Percentiles rank a stretch among this genome's conserved stretches.
These are phyloP conservation scores for Ephemerocybe angulata DNA, from an alignment of 768 basidiomycete species.

Conservation along the genomic window DNA sequence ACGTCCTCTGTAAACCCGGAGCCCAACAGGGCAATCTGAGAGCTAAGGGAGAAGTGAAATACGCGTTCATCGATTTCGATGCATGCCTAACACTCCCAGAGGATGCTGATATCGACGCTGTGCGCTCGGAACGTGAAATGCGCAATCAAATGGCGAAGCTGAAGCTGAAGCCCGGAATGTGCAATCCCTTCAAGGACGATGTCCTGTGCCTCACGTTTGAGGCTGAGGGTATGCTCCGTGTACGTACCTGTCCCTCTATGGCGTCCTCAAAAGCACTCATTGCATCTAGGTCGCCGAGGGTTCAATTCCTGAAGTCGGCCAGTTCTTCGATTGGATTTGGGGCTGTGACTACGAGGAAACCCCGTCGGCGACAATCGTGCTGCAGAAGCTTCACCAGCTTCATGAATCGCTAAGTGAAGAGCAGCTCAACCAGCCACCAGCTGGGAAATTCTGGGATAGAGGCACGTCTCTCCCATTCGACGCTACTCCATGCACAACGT, in stretches of 20 bases:
- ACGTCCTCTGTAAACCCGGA: neutral
- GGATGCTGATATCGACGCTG: conserved; percentile 3
- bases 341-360: neutral
- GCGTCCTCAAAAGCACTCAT: neutral
- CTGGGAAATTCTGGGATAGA: neutral
- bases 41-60: neutral
- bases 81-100: conserved; percentile 8
- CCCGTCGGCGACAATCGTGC: neutral
- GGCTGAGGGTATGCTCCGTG: conserved; percentile 8
- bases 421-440: neutral
- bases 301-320: conserved; percentile 10
- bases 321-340: conserved; percentile 11
- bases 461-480: no score
- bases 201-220: neutral
- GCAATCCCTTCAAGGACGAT: conserved; percentile 14
- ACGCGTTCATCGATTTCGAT: conserved; percentile 16
- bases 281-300: conserved; percentile 6
- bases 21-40: neutral
- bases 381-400: neutral
- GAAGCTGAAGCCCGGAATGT: neutral
- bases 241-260: conserved; percentile 1
- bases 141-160: neutral
- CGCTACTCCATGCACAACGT: neutral
- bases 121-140: neutral
- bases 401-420: neutral